Evolutionary conservation across 495 filamentous ascomycete species (phyloP), one percentile per base, ranked within the genome.

Genomic region (Niebla homalea): DNA sequence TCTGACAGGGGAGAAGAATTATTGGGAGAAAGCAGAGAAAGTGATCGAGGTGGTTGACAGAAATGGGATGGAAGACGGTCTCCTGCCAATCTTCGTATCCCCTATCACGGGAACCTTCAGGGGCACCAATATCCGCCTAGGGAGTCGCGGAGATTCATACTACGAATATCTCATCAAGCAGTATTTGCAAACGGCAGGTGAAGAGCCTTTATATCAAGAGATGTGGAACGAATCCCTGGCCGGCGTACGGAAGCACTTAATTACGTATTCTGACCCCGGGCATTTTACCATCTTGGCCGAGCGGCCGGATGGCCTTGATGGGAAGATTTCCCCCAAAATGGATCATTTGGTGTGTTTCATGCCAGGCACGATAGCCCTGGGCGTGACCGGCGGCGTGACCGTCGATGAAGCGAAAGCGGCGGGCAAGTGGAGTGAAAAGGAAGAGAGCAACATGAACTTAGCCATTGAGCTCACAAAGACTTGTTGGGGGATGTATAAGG

Each of bases 261-360:
- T 97, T 59, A 85, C 87, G 0, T 96, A 96, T 63, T 87, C 88
- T 4, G 76, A 81, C 46, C 78, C 82, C 7, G 82, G 81, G 2
- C 75, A 81, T 47, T 78, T 95, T 54, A 90, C 89, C 29, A 78
- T 96, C 43, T 76, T 97, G 23, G 90, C 78, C 32, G 92, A 99
- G 63, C 79, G 87, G 18, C 90, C 87, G 0, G 65, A 68, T 25
- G 93, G 93, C 12, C 69, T 99, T 12, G 61, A 74, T 20, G 67
- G 71, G 2, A 43, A 62, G 0, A 59, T 95, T 6, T 76, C 73
- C 0, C 85, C 90, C 18, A 97, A 97, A 67, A 97, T 99, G 93
- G 92, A 97, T 60, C 92, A 99, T 63, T 72, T 97, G 7, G 89
- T 89, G 36, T 99, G 92, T 70, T 99, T 97, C 71, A 84, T 96